phyloP scores from a whole-genome alignment of 768 basidiomycete genomes.

The Kwoniella europaea region DNA sequence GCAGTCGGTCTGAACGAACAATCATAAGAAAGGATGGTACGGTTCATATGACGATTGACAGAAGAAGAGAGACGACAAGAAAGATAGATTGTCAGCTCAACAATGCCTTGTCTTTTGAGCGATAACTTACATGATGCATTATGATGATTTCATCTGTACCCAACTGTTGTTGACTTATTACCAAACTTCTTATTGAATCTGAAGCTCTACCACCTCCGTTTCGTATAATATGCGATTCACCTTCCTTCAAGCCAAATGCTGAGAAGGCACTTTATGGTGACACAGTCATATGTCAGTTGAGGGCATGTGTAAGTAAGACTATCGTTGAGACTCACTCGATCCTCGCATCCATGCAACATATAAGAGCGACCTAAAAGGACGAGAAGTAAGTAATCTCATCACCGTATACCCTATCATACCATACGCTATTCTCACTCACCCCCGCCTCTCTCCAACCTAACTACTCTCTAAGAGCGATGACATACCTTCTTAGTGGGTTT shows the following conservation, averaged over 20 bases:
- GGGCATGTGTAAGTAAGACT: neutral
- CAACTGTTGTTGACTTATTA: slow-evolving; percentile 19
- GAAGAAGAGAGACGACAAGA: too few species aligned
- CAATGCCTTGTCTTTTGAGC: neutral
- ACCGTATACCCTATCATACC: neutral
- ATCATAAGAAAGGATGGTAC: too few species aligned
- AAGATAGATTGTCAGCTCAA: neutral
- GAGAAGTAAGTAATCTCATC: neutral
- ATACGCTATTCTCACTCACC: neutral
- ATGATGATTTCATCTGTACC: slow-evolving; percentile 16
- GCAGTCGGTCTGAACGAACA: neutral
- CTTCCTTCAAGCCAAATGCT: slow-evolving; percentile 18
- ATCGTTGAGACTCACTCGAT: slow-evolving; percentile 14
- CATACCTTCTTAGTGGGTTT: slow-evolving; percentile 20
- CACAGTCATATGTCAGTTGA: neutral
- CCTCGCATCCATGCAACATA: slow-evolving; percentile 20
- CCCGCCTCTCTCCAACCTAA: neutral
- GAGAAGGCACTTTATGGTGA: slow-evolving; percentile 11
- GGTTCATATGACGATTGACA: too few species aligned
- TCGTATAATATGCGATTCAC: slow-evolving; percentile 15
- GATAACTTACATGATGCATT: slow-evolving; percentile 18
- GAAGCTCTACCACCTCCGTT: slow-evolving; percentile 16
- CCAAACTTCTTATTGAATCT: slow-evolving; percentile 14
- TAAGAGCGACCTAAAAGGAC: slow-evolving; percentile 4
- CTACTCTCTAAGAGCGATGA: neutral